Conservation (phyloP, 2,329 filamentous ascomycete species). For the Clarireedia monteithiana region DNA sequence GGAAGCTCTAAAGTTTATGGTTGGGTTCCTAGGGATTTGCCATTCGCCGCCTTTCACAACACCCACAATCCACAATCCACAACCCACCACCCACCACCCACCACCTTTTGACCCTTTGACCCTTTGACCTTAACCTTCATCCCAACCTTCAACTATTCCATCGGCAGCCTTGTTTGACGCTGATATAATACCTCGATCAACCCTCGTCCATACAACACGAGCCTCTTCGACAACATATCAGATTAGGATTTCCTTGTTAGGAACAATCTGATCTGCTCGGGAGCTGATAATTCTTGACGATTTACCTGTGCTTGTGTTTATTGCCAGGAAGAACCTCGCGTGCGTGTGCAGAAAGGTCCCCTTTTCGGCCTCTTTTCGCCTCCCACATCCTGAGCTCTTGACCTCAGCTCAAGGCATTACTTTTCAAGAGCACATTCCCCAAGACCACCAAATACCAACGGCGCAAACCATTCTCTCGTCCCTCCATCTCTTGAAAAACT, state of each 20-base stretch:
- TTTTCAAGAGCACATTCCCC: not conserved
- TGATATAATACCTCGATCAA: no score
- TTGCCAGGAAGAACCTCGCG: not conserved
- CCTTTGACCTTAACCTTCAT: not conserved
- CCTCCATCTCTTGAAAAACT: constrained; percentile 1
- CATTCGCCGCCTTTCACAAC: no score
- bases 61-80: no score
- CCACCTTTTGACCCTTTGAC: not conserved
- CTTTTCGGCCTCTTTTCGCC: not conserved
- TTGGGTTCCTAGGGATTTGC: no score
- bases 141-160: not conserved
- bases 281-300: constrained; percentile 3
- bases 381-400: not conserved
- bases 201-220: no score
- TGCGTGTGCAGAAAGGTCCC: not conserved
- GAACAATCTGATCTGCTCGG: not conserved
- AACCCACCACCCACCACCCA: no score
- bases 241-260: not conserved
- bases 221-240: no score
- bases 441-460: not conserved
- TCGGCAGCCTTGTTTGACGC: not conserved
- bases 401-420: not conserved
- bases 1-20: no score
- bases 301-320: not conserved
- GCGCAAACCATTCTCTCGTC: not conserved